Conservation (phyloP, 345 rosid species). For the Rhodomyrtus tomentosa region DNA sequence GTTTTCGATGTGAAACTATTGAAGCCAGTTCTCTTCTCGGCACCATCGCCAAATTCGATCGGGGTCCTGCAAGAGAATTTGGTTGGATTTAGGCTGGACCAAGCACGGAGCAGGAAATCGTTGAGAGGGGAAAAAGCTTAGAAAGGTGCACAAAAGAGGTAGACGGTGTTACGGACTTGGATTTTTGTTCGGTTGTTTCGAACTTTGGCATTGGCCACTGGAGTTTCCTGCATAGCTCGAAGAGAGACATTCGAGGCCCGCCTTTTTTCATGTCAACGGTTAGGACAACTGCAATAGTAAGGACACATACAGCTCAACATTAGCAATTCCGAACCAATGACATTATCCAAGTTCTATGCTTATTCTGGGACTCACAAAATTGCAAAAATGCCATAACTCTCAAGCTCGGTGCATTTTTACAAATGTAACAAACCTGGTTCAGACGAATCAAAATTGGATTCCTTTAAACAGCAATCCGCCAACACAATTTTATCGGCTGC, state of each 20-base stretch:
- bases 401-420: not conserved
- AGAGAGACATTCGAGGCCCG: constrained; percentile 59
- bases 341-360: not conserved
- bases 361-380: not conserved
- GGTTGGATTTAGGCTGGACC: not conserved
- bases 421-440: constrained; percentile 24
- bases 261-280: constrained; percentile 67
- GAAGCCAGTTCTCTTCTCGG: constrained; percentile 24
- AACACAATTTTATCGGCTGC: not conserved
- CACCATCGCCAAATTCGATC: constrained; percentile 31
- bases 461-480: not conserved
- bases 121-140: not conserved
- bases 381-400: not conserved
- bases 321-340: not conserved
- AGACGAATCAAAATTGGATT: not conserved
- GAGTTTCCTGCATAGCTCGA: constrained; percentile 57
- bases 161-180: constrained; percentile 20
- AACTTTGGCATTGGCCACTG: constrained; percentile 73
- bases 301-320: not conserved
- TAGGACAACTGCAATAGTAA: constrained; percentile 30
- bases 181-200: constrained; percentile 33
- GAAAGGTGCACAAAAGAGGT: not conserved
- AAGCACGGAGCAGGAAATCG: not conserved
- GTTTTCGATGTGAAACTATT: constrained; percentile 44
- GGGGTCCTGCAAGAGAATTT: constrained; percentile 23